Base-by-base conservation (phyloP, 2,329 filamentous ascomycete genomes). In the Penicillium concentricum region DNA sequence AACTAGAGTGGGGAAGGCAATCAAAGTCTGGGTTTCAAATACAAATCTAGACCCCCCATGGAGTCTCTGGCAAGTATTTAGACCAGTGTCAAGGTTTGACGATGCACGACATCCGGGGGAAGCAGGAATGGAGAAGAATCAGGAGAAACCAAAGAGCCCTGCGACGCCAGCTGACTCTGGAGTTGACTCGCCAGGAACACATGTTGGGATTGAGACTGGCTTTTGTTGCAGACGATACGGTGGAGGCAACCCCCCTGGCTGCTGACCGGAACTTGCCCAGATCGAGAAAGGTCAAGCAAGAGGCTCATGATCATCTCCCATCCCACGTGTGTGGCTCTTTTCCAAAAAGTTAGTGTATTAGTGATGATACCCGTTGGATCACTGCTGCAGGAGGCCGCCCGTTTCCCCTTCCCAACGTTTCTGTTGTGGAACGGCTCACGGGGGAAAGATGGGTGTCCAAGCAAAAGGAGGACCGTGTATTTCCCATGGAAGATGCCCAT, bases 331-430 rank as follows among this genome's bases (percentile, higher is more conserved):
- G 43, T 44, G 49, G 54, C 47, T 53, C 47, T 59, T 45, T 43
- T 38, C n/a, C 37, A 34, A 35, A 22, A 39, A 56, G 55, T 56
- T 51, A 22, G 20, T 32, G 5, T n/a, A 13, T 28, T 51, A 26
- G 30, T 47, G 46, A 59, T 54, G 50, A 56, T 51, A 52, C 34
- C 44, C 51, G 62, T 67, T 68, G 61, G 57, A 41, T 54, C 22
- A n/a, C 49, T 61, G 63, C 66, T 71, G 71, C 71, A 72, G 64
- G 61, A 69, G 58, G 59, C 66, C 66, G 67, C 54, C 69, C 70
- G 69, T 72, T 72, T 63, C 54, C 39, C 39, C 39, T 51, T 56
- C 59, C 52, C 63, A 69, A 70, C 67, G 67, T 66, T 64, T 67
- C 66, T 69, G 71, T 54, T 42, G 71, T 74, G 71, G 54, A 71